phyloP scores from a whole-genome alignment of 169 alveolate genomes.

The Cryptosporidium meleagridis region DNA sequence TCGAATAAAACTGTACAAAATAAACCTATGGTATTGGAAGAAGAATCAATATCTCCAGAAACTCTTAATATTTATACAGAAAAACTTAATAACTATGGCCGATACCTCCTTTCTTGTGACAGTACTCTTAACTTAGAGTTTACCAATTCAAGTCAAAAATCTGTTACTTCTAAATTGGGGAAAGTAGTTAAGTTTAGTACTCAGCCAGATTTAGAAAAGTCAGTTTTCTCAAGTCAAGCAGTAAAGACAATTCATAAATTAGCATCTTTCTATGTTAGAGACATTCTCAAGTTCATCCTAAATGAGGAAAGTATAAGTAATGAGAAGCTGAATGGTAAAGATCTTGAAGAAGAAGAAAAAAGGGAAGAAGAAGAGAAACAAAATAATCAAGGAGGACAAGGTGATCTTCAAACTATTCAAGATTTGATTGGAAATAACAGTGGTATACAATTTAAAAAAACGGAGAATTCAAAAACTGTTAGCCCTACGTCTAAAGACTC shows the following conservation, averaged over 20 bases:
- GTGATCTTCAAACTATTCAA: no score
- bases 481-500: background rate
- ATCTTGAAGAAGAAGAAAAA: background rate
- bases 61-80: background rate
- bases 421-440: background rate
- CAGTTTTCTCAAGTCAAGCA: conserved; percentile 24
- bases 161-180: background rate
- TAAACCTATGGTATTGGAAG: conserved; percentile 5
- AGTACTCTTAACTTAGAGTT: background rate
- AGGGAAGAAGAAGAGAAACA: background rate
- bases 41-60: conserved; percentile 14
- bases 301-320: conserved; percentile 23
- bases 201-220: background rate
- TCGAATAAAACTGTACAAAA: background rate
- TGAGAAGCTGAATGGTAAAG: background rate
- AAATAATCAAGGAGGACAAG: background rate
- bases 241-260: conserved; percentile 40
- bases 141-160: background rate
- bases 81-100: conserved; percentile 26
- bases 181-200: background rate
- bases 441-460: background rate
- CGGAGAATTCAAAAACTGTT: background rate
- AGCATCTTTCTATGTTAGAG: conserved; percentile 36
- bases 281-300: conserved; percentile 12
- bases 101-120: conserved; percentile 24